These are phyloP conservation scores for Fusarium praegraminearum DNA, from an alignment of 2,329 filamentous ascomycete genomes.

Conservation along the genomic window DNA sequence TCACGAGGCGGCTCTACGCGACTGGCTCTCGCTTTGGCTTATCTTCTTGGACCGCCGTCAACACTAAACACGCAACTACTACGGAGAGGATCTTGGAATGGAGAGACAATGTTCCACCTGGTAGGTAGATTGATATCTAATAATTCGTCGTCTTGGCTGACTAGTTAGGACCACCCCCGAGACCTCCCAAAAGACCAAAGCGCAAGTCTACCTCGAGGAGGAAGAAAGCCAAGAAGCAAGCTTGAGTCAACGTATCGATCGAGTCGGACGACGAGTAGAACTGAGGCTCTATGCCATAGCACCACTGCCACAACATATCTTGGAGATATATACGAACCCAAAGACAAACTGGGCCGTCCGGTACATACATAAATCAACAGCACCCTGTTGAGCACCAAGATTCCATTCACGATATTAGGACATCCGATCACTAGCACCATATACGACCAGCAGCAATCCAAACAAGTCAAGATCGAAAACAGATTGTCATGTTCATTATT, in stretches of 20 bases:
- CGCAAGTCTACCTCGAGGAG: background rate
- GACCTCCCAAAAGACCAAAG: background rate
- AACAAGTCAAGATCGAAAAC: background rate
- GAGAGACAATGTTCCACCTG: background rate
- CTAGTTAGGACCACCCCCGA: background rate
- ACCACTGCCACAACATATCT: background rate
- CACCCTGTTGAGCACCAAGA: background rate
- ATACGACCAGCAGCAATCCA: background rate
- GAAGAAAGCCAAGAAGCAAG: background rate
- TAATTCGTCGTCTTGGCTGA: background rate
- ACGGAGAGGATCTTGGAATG: background rate
- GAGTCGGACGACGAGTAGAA: no score
- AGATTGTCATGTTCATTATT: slow-evolving; percentile 27
- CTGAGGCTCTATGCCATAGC: no score
- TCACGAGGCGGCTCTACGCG: background rate
- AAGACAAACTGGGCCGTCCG: background rate
- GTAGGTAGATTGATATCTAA: background rate
- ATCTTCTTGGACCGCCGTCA: background rate
- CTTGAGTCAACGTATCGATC: background rate
- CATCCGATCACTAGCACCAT: background rate
- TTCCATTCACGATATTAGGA: no score
- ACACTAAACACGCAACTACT: background rate
- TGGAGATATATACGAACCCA: background rate
- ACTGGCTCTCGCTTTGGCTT: background rate
- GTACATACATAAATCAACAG: background rate